Base-by-base conservation (phyloP, 2,329 filamentous ascomycete species). In the Polytolypa hystricis region DNA sequence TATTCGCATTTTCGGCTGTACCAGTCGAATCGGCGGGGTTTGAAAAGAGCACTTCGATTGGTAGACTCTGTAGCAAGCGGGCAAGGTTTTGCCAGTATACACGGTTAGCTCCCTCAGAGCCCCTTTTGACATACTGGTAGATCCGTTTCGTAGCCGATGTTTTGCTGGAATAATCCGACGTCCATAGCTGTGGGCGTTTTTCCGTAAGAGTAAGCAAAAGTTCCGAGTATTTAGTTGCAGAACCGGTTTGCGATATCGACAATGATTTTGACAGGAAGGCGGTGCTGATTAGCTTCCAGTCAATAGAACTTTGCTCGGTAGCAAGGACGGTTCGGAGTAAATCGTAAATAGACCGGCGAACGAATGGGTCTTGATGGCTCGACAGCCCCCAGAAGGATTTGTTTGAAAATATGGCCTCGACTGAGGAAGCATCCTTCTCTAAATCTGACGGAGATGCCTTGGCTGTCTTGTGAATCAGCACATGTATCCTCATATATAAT, bases 221-320 rank as follows among this genome's bases (percentile, higher is more conserved):
- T 30, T 76, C 70, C 5, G 85, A 64, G 43, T 83, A 81, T 39
- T 86, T 79, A 5, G 73, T 65, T 1, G 83, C 74, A 1, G 89
- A 93, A 3, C 81, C 79, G 3, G 70, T 60, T 54, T 96, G 91
- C 38, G 72, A 73, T 2, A 71, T 75, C 42, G 79, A 76, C 11
- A 95, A 65, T 0, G 79, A 81, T 41, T 87, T 82, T 0, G 77
- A 74, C 17, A 94, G 66, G 41, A 94, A 74, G n/a, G 73, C 70
- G 27, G 74, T 71, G 33, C 78, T 79, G 25, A 82, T 71, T 9
- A 75, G 65, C 32, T 72, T 70, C 79, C 80, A 84, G 9, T 84
- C 66, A 34, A 65, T 41, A 40, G 53, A 54, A 27, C 56, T 57
- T 17, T 62, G 57, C 37, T 71, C 62, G 42, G 67, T 69, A 9